These are phyloP conservation scores for Hypoxylon sp. DNA, from an alignment of 2,329 filamentous ascomycete genomes.

Conservation along the genomic window DNA sequence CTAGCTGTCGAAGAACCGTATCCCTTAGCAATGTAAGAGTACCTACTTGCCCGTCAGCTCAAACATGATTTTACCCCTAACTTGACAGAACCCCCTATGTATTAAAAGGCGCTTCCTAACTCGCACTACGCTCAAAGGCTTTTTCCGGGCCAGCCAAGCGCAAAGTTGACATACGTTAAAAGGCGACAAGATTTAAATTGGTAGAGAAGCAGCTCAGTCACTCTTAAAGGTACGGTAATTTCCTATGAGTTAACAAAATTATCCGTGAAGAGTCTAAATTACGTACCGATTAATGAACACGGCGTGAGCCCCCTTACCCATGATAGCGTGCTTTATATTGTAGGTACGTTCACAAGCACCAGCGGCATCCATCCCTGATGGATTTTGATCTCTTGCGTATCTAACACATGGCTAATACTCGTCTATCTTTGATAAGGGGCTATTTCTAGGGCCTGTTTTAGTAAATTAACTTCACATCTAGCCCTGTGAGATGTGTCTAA, in stretches of 20 bases:
- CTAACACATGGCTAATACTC: too few species aligned
- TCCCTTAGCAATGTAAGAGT: neutral
- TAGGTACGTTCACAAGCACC: too few species aligned
- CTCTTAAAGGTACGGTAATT: neutral
- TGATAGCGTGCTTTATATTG: too few species aligned
- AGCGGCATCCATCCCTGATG: too few species aligned
- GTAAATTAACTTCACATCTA: neutral
- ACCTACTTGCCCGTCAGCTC: too few species aligned
- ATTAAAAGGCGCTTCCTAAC: neutral
- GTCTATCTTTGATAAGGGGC: too few species aligned
- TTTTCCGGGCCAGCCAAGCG: neutral
- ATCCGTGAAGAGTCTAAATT: too few species aligned
- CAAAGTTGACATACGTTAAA: neutral
- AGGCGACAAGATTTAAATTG: neutral
- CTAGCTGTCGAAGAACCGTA: neutral
- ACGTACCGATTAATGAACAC: too few species aligned
- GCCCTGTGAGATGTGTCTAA: neutral
- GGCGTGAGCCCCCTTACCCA: too few species aligned
- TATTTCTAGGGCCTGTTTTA: neutral
- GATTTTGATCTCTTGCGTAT: too few species aligned
- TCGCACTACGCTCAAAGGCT: neutral
- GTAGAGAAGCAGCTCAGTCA: too few species aligned
- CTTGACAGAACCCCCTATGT: neutral
- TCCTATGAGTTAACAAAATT: neutral
- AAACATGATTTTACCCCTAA: neutral